Evolutionary conservation across 495 filamentous ascomycete genomes (phyloP).

Genomic region (Daldinia grandis): DNA sequence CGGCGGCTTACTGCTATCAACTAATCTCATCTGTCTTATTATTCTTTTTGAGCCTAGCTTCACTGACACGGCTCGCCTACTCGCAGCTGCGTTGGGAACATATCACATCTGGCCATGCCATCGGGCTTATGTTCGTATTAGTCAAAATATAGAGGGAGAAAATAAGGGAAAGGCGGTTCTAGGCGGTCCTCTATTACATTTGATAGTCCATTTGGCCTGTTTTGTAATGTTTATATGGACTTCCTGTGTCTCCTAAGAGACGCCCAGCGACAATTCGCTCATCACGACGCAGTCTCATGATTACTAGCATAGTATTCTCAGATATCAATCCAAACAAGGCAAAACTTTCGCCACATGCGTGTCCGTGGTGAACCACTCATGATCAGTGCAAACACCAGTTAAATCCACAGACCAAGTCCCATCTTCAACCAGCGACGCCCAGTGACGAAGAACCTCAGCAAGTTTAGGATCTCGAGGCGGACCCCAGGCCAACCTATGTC

Average conservation of each 20-base stretch:
- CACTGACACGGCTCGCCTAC: slow-evolving; percentile 25
- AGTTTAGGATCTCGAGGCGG: background rate
- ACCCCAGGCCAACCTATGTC: background rate
- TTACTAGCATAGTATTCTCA: background rate
- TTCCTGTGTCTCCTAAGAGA: background rate
- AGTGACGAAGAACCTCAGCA: slow-evolving; percentile 1
- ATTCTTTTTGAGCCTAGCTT: slow-evolving; percentile 36
- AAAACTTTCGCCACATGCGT: background rate
- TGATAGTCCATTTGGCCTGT: slow-evolving; percentile 22
- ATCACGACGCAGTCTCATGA: too few relatives aligned
- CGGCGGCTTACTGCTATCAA: slow-evolving; percentile 50
- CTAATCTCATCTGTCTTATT: slow-evolving; percentile 42
- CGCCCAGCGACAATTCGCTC: background rate
- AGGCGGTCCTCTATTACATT: slow-evolving; percentile 30
- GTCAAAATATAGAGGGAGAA: background rate
- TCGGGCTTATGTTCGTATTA: slow-evolving; percentile 44
- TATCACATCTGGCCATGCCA: slow-evolving; percentile 54
- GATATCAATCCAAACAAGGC: background rate
- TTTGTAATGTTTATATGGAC: slow-evolving; percentile 25
- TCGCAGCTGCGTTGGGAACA: slow-evolving; percentile 45
- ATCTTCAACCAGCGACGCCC: slow-evolving; percentile 5
- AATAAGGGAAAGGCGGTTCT: background rate
- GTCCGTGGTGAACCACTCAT: slow-evolving; percentile 1
- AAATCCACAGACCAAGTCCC: slow-evolving; percentile 1
- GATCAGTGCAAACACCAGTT: slow-evolving; percentile 9